Percentiles rank a stretch among this genome's conserved stretches.
phyloP scores from a whole-genome alignment of 169 alveolate species.

The Plasmodium ovale region DNA sequence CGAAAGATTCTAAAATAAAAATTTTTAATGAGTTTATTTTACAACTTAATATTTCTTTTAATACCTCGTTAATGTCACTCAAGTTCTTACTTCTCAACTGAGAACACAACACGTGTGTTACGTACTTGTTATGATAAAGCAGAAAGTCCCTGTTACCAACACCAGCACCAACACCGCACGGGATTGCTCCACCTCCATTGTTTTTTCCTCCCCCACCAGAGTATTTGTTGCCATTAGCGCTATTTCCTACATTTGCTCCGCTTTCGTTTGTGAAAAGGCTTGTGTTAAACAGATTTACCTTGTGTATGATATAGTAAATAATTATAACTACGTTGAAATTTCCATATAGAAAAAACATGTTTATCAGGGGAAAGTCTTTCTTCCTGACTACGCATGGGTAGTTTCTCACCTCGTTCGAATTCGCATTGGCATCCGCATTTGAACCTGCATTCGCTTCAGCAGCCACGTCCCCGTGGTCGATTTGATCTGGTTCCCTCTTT shows the following conservation, averaged over 20 bases:
- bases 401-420: background rate
- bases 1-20: slow-evolving; percentile 52
- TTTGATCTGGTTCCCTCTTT: slow-evolving; percentile 1
- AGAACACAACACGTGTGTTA: slow-evolving; percentile 55
- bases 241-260: background rate
- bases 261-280: slow-evolving; percentile 27
- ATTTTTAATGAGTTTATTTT: slow-evolving; percentile 27
- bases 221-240: background rate
- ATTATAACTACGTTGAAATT: slow-evolving; percentile 54
- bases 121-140: slow-evolving; percentile 28
- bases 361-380: slow-evolving; percentile 21
- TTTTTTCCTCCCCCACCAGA: background rate
- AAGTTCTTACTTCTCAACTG: slow-evolving; percentile 22
- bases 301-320: slow-evolving; percentile 47
- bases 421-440: background rate
- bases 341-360: slow-evolving; percentile 58
- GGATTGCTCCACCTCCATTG: background rate
- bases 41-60: slow-evolving; percentile 7
- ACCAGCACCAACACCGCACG: background rate
- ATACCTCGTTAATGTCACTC: slow-evolving; percentile 13
- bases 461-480: background rate
- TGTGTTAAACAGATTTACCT: slow-evolving; percentile 27
- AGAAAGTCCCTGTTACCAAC: slow-evolving; percentile 18
- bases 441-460: background rate
- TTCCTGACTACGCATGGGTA: slow-evolving; percentile 4